Evolutionary conservation across 1,284 basidiomycete genomes (phyloP).

Genomic region (Fomes fomentarius): DNA sequence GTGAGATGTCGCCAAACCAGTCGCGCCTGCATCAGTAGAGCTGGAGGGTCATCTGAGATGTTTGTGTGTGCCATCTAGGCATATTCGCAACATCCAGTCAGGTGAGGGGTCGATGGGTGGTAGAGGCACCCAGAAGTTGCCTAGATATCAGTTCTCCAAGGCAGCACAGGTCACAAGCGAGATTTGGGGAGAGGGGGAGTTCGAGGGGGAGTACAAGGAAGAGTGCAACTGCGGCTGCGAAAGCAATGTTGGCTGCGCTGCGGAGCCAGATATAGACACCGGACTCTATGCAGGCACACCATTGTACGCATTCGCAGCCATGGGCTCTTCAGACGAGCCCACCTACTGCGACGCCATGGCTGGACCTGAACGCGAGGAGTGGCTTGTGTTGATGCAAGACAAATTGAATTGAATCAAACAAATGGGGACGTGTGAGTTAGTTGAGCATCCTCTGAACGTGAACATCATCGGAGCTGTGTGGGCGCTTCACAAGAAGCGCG

Average conservation of each 20-base stretch:
- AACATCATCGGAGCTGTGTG: constrained; percentile 13
- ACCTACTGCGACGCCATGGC: constrained; percentile 22
- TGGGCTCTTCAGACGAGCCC: constrained; percentile 10
- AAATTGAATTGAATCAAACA: constrained; percentile 16
- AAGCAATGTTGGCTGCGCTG: neutral
- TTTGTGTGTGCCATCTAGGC: neutral
- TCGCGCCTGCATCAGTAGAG: neutral
- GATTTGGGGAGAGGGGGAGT: constrained; percentile 24
- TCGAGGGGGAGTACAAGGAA: constrained; percentile 34
- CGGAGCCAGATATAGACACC: neutral
- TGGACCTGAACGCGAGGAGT: constrained; percentile 13
- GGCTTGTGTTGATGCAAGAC: constrained; percentile 12
- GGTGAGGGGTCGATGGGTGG: constrained; percentile 10
- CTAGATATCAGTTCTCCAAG: constrained; percentile 1
- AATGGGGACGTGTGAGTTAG: constrained; percentile 33
- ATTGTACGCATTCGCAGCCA: constrained; percentile 7
- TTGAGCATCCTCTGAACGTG: constrained; percentile 16
- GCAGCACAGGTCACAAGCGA: constrained; percentile 1
- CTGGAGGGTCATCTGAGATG: constrained; percentile 1
- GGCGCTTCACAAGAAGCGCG: constrained; percentile 29
- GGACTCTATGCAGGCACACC: neutral
- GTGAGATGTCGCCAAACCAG: constrained; percentile 1
- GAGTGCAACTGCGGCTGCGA: neutral
- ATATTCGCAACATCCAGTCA: constrained; percentile 9
- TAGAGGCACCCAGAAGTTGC: constrained; percentile 11